These are phyloP conservation scores for Cercospora sp. DNA, from an alignment of 2,329 filamentous ascomycete genomes.

Conservation along the genomic window DNA sequence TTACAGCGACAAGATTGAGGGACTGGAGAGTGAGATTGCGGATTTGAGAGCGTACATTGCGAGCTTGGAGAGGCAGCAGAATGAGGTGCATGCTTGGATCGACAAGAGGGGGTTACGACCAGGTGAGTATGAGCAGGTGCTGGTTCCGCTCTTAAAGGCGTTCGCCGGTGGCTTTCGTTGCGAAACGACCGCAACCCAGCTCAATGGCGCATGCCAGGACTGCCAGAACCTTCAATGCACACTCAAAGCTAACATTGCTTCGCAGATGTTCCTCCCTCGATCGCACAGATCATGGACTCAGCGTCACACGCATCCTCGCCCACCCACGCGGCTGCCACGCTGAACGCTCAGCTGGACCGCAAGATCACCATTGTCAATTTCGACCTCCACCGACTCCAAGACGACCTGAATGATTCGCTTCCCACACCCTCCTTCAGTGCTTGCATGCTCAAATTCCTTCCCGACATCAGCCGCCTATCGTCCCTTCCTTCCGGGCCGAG, in stretches of 20 bases:
- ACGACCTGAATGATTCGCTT: constrained; percentile 57
- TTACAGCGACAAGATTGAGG: constrained; percentile 55
- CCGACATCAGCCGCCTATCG: constrained; percentile 54
- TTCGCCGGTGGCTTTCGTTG: not conserved
- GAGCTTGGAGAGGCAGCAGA: constrained; percentile 53
- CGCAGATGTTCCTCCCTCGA: constrained; percentile 53
- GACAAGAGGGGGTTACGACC: constrained; percentile 56
- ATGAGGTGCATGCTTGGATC: constrained; percentile 56
- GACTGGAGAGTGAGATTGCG: constrained; percentile 52
- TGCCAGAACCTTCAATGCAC: not conserved
- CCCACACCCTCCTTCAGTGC: constrained; percentile 54
- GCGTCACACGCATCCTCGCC: constrained; percentile 41
- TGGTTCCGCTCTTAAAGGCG: not conserved
- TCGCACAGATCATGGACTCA: constrained; percentile 55
- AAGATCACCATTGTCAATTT: constrained; percentile 61
- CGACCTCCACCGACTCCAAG: constrained; percentile 57
- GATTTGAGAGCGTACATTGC: constrained; percentile 54
- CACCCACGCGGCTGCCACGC: constrained; percentile 51
- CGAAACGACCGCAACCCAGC: not conserved
- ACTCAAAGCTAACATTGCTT: constrained; percentile 1
- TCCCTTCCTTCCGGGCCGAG: constrained; percentile 50
- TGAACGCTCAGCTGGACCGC: constrained; percentile 59
- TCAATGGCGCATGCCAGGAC: not conserved
- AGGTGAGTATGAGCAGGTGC: constrained; percentile 41
- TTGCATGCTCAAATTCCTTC: constrained; percentile 57